Evolutionary conservation across 805 yeast species (phyloP).

Genomic region (Saccharomycopsis sp.): DNA sequence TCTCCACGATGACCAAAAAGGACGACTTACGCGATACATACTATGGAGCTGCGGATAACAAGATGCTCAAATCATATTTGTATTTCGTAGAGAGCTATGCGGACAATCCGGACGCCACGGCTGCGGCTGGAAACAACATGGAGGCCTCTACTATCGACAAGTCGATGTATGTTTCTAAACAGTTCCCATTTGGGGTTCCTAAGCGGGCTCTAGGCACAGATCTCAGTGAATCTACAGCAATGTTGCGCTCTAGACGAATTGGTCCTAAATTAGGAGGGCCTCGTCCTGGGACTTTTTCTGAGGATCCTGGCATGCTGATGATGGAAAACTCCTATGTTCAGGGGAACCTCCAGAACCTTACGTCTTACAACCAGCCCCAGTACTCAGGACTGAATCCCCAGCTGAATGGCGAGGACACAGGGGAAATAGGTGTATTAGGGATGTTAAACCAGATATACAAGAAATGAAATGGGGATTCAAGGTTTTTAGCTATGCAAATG

Average conservation of each 20-base stretch:
- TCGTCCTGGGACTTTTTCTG: no score
- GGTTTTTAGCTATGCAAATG: neutral
- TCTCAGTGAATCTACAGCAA: neutral
- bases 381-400: neutral
- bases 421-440: neutral
- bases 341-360: neutral
- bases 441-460: neutral
- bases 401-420: neutral
- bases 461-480: neutral
- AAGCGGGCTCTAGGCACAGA: neutral
- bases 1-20: constrained; percentile 22
- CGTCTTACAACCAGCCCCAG: neutral
- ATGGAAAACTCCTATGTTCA: neutral
- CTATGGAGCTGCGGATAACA: constrained; percentile 52
- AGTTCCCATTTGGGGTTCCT: constrained; percentile 7
- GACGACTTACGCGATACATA: constrained; percentile 32
- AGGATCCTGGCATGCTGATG: neutral
- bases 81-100: constrained; percentile 84
- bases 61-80: constrained; percentile 87
- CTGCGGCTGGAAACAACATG: constrained; percentile 8
- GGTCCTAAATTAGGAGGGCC: no score
- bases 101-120: constrained; percentile 26
- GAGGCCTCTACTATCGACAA: constrained; percentile 7
- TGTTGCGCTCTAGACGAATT: neutral
- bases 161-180: constrained; percentile 12